phyloP scores from a whole-genome alignment of 192 early-diverging fungal species.

The Podochytrium sp. region DNA sequence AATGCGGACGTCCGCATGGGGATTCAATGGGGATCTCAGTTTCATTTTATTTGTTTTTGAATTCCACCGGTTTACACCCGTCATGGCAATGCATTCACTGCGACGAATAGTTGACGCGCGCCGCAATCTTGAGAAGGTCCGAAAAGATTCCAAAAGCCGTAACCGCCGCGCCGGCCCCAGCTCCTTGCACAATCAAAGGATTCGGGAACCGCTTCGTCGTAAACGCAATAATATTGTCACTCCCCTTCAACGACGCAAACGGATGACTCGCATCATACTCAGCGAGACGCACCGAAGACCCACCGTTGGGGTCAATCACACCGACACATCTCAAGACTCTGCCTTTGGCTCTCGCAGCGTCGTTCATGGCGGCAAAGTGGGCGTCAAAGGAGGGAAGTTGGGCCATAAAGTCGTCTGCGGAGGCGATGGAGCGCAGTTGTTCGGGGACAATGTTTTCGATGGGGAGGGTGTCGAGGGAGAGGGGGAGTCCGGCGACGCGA shows the following conservation, averaged over 20 bases:
- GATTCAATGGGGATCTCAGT: too few relatives aligned
- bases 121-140: slow-evolving; percentile 84
- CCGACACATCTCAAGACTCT: slow-evolving; percentile 95
- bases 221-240: slow-evolving; percentile 98
- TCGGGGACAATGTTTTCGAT: slow-evolving; percentile 98
- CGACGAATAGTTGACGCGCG: slow-evolving; percentile 14
- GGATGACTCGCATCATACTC: slow-evolving; percentile 84
- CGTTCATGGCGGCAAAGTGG: slow-evolving; percentile 84
- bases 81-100: neutral
- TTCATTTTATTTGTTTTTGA: too few relatives aligned
- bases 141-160: slow-evolving; percentile 98
- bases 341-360: slow-evolving; percentile 68
- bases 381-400: slow-evolving; percentile 82
- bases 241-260: slow-evolving; percentile 94
- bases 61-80: too few relatives aligned
- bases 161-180: slow-evolving; percentile 95
- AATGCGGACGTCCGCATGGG: too few relatives aligned
- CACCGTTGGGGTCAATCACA: slow-evolving; percentile 73
- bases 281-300: slow-evolving; percentile 69
- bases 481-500: slow-evolving; percentile 81
- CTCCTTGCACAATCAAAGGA: slow-evolving; percentile 92
- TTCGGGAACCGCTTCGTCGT: slow-evolving; percentile 93
- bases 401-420: slow-evolving; percentile 84
- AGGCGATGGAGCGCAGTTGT: slow-evolving; percentile 67
- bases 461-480: slow-evolving; percentile 76